Evolutionary conservation across 2,329 filamentous ascomycete genomes (phyloP).

Genomic region (Pseudogymnoascus sp.): DNA sequence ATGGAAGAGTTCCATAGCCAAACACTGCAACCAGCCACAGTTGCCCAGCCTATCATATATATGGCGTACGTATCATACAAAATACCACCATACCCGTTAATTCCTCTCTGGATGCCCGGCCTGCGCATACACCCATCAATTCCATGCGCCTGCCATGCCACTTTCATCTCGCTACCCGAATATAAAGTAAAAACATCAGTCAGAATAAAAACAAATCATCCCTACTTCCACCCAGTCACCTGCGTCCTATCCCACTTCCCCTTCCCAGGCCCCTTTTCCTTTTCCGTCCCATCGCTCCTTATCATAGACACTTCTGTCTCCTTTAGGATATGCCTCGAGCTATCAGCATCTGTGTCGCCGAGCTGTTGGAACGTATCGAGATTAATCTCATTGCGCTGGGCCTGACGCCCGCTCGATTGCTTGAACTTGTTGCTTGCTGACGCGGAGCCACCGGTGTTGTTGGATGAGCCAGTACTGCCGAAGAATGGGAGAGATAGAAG

Average conservation of each 20-base stretch:
- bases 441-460: conserved; percentile 10
- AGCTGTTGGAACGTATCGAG: conserved; percentile 19
- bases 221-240: conserved; percentile 20
- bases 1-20: background rate
- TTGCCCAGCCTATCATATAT: background rate
- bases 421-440: conserved; percentile 12
- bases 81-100: background rate
- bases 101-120: background rate
- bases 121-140: background rate
- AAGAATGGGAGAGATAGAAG: conserved; percentile 29
- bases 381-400: conserved; percentile 11
- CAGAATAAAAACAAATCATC: background rate
- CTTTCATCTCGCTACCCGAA: background rate
- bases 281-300: conserved; percentile 13
- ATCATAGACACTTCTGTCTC: conserved; percentile 26
- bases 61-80: conserved; percentile 2
- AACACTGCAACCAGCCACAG: background rate
- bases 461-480: conserved; percentile 11
- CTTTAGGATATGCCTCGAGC: conserved; percentile 33
- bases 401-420: conserved; percentile 10
- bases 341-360: conserved; percentile 23
- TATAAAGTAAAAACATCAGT: background rate
- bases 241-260: conserved; percentile 21
- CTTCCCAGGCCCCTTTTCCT: conserved; percentile 22
- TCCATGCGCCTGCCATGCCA: background rate